A percentile compares a stretch with the other conserved stretches of the same genome.
phyloP scores from a whole-genome alignment of 371 early-diverging fungal genomes.

The Apophysomyces variabilis region DNA sequence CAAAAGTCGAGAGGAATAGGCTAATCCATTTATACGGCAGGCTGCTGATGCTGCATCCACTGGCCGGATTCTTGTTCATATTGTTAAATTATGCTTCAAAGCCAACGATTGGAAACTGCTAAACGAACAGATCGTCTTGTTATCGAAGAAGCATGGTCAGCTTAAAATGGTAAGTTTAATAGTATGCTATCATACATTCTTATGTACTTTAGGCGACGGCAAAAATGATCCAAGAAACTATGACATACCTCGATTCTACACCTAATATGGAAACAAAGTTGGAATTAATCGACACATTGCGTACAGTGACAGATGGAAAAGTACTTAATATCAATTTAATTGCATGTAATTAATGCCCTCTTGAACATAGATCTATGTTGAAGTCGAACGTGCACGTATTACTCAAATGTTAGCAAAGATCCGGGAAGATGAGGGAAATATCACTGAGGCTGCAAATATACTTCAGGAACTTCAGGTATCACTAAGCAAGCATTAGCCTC shows the following conservation, averaged over 20 bases:
- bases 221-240: conserved; percentile 95
- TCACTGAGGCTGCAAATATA: conserved; percentile 91
- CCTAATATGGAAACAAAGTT: conserved; percentile 83
- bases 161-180: conserved; percentile 77
- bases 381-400: conserved; percentile 95
- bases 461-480: conserved; percentile 92
- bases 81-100: conserved; percentile 77
- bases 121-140: conserved; percentile 86
- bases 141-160: conserved; percentile 96
- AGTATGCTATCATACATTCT: background rate
- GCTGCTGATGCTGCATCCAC: conserved; percentile 88
- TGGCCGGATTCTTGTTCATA: conserved; percentile 81
- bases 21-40: conserved; percentile 38
- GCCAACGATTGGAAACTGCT: conserved; percentile 85
- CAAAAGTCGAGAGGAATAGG: background rate
- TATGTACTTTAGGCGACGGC: conserved; percentile 75
- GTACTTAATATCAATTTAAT: conserved; percentile 39
- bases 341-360: background rate
- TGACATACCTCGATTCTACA: conserved; percentile 83
- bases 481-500: background rate
- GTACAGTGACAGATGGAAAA: conserved; percentile 97
- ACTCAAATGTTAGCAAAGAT: conserved; percentile 89
- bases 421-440: conserved; percentile 89
- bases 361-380: conserved; percentile 85
- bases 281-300: conserved; percentile 91